Evolutionary conservation across 2,329 filamentous ascomycete genomes (phyloP).

Genomic region (Aspergillus piperis): DNA sequence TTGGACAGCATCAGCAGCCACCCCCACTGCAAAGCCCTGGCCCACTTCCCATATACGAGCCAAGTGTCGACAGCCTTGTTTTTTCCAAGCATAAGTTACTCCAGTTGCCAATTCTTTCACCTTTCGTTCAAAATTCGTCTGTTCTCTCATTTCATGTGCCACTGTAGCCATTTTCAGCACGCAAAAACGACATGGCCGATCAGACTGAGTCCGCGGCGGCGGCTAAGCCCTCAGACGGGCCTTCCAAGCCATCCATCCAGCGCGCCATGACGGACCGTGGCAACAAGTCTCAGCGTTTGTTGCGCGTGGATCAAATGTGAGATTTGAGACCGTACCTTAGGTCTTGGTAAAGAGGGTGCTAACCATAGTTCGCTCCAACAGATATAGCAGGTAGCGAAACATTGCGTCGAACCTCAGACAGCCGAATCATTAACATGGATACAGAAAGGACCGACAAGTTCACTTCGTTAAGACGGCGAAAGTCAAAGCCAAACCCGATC

Average conservation of each 20-base stretch:
- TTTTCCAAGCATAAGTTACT: too few relatives aligned
- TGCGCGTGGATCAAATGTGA: slow-evolving; percentile 8
- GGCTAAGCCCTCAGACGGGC: neutral
- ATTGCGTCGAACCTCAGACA: too few relatives aligned
- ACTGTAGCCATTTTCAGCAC: neutral
- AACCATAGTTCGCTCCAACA: neutral
- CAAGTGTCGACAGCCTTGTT: too few relatives aligned
- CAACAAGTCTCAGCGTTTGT: slow-evolving; percentile 2
- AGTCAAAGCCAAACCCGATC: neutral
- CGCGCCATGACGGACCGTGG: slow-evolving; percentile 1
- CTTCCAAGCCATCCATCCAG: neutral
- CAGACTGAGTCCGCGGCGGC: neutral
- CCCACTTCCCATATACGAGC: too few relatives aligned
- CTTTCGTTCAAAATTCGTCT: neutral
- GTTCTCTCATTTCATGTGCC: neutral
- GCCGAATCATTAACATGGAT: neutral
- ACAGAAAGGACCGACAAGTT: neutral
- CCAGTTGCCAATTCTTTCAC: neutral
- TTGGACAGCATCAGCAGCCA: too few relatives aligned
- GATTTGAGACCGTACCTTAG: neutral
- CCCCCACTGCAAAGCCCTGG: too few relatives aligned
- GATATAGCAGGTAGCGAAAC: neutral
- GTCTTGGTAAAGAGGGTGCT: neutral
- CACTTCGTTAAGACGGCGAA: neutral
- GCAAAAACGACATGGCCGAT: neutral